These are phyloP conservation scores for Rhodotorula sp. DNA, from an alignment of 1,284 basidiomycete species.

Conservation along the genomic window DNA sequence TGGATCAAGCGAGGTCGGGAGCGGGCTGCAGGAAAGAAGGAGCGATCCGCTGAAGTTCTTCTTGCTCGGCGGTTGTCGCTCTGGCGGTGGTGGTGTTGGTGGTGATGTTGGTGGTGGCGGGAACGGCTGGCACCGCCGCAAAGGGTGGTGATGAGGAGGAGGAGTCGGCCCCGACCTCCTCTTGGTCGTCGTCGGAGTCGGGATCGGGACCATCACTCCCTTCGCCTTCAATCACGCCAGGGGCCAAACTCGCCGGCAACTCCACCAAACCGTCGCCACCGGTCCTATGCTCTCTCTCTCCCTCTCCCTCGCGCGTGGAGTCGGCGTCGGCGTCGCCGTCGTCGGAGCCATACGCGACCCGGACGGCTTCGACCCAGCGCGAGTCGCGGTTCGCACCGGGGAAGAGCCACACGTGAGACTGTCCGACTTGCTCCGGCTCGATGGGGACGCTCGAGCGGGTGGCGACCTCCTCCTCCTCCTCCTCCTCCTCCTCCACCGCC, in stretches of 20 bases:
- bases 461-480: neutral
- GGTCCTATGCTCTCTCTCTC: neutral
- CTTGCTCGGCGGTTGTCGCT: neutral
- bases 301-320: neutral
- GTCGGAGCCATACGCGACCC: conserved; percentile 22
- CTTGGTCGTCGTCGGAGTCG: neutral
- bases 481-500: neutral
- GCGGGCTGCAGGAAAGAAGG: neutral
- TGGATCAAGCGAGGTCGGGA: neutral
- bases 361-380: conserved; percentile 10
- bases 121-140: no score
- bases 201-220: neutral
- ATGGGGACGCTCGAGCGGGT: neutral
- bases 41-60: neutral
- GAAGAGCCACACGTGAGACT: conserved; percentile 1
- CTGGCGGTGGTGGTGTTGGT: neutral
- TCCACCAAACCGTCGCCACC: conserved; percentile 1
- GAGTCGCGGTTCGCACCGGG: conserved; percentile 9
- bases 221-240: conserved; percentile 16
- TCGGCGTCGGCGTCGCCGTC: conserved; percentile 2
- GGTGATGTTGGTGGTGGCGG: neutral
- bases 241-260: conserved; percentile 19
- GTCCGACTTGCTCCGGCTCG: conserved; percentile 13
- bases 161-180: neutral
- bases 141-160: no score